Evolutionary conservation across 2,329 filamentous ascomycete species (phyloP).

Genomic region (Bipolaris victoriae): DNA sequence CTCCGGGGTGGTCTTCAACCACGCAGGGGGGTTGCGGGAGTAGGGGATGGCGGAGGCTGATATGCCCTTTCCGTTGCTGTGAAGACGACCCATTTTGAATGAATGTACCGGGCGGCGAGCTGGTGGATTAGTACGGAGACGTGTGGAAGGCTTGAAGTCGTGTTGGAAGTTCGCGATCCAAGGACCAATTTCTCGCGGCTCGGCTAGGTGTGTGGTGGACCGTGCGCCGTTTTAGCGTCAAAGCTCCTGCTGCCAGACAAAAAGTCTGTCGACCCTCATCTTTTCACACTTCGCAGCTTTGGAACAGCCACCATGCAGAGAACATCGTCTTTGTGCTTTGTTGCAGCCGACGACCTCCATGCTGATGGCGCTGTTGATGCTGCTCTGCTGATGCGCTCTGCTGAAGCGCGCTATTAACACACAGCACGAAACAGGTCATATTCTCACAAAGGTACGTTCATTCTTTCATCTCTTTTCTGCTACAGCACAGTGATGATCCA

Average conservation of each 20-base stretch:
- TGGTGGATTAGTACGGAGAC: constrained; percentile 35
- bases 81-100: constrained; percentile 90
- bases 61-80: constrained; percentile 99
- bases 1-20: constrained; percentile 98
- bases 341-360: constrained; percentile 1
- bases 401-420: neutral
- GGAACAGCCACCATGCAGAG: neutral
- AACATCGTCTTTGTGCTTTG: neutral
- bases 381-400: neutral
- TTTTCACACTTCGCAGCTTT: neutral
- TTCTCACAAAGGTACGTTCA: constrained; percentile 46
- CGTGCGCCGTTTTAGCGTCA: constrained; percentile 12
- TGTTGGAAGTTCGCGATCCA: constrained; percentile 24
- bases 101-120: constrained; percentile 29
- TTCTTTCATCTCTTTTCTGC: neutral
- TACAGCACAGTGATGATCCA: constrained; percentile 28
- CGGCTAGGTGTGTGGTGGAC: constrained; percentile 21
- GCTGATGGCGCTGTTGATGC: neutral
- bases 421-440: neutral
- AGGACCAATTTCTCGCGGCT: constrained; percentile 34
- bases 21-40: constrained; percentile 88
- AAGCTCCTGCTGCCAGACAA: constrained; percentile 11
- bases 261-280: constrained; percentile 19
- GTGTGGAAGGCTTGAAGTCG: constrained; percentile 28
- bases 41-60: constrained; percentile 94